Evolutionary conservation across 2,329 filamentous ascomycete species (phyloP).

Genomic region (Hypoxylon sp.): DNA sequence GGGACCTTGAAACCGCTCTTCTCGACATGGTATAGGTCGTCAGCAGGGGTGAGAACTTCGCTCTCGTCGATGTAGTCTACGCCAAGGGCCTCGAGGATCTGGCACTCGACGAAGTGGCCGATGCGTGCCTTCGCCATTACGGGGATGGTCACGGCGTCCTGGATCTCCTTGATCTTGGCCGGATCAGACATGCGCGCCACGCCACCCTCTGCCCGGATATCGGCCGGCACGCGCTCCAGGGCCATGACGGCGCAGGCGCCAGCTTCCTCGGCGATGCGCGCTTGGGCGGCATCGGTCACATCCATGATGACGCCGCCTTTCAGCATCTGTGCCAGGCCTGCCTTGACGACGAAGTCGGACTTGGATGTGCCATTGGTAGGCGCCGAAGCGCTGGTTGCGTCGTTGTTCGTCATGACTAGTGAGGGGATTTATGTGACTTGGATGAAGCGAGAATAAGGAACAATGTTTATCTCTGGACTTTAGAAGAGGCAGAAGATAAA

Average conservation of each 20-base stretch:
- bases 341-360: constrained; percentile 87
- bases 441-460: background rate
- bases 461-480: background rate
- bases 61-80: constrained; percentile 99
- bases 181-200: constrained; percentile 98
- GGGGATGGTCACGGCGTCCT: constrained; percentile 93
- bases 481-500: background rate
- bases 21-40: constrained; percentile 90
- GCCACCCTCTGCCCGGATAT: constrained; percentile 92
- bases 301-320: constrained; percentile 99
- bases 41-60: constrained; percentile 96
- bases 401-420: constrained; percentile 46
- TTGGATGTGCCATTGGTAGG: constrained; percentile 53
- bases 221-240: constrained; percentile 94
- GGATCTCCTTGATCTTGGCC: constrained; percentile 93
- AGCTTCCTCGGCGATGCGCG: constrained; percentile 96
- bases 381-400: constrained; percentile 36
- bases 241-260: constrained; percentile 98
- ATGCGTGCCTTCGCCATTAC: constrained; percentile 99
- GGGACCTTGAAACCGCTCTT: constrained; percentile 86
- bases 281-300: constrained; percentile 92
- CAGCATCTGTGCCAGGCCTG: constrained; percentile 95
- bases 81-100: constrained; percentile 94
- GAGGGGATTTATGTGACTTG: background rate
- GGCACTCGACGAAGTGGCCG: constrained; percentile 97